These are phyloP conservation scores for Eutrema heterophyllum DNA, from an alignment of 345 rosid genomes.

Conservation along the genomic window DNA sequence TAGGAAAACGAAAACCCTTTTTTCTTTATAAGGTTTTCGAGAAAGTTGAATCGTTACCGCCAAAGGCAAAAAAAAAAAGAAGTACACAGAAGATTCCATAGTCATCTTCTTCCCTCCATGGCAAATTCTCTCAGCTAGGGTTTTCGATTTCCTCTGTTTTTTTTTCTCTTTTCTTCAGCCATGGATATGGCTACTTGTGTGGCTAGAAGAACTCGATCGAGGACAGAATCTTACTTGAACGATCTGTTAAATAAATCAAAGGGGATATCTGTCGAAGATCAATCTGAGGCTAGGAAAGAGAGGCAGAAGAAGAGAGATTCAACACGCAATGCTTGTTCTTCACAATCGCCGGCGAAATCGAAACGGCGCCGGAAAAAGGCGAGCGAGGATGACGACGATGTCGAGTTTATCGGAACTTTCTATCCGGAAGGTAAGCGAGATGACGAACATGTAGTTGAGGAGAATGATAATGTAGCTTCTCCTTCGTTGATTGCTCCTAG, in stretches of 20 bases:
- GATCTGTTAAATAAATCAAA: not conserved
- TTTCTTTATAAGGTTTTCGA: not conserved
- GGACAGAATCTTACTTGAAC: conserved; percentile 16
- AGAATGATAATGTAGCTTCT: not conserved
- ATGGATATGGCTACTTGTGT: conserved; percentile 31
- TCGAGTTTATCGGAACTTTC: not conserved
- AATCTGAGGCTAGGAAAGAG: not conserved
- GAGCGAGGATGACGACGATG: not conserved
- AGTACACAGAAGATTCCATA: not conserved
- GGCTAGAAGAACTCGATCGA: conserved; percentile 31
- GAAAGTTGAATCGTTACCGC: conserved; percentile 36
- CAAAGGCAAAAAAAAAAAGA: conserved; percentile 16
- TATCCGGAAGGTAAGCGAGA: conserved; percentile 1
- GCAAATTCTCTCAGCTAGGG: conserved; percentile 15
- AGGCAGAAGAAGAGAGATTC: not conserved
- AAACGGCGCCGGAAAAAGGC: not conserved
- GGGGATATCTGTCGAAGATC: not conserved
- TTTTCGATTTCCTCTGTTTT: not conserved
- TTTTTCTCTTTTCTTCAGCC: not conserved
- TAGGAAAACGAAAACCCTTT: not conserved
- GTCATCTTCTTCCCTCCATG: not conserved
- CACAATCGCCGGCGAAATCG: not conserved
- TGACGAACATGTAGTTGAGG: not conserved
- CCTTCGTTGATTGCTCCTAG: conserved; percentile 2
- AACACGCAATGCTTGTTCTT: not conserved